Conservation (phyloP, 23 red algal genomes). For the Pyropia yezoensis region DNA sequence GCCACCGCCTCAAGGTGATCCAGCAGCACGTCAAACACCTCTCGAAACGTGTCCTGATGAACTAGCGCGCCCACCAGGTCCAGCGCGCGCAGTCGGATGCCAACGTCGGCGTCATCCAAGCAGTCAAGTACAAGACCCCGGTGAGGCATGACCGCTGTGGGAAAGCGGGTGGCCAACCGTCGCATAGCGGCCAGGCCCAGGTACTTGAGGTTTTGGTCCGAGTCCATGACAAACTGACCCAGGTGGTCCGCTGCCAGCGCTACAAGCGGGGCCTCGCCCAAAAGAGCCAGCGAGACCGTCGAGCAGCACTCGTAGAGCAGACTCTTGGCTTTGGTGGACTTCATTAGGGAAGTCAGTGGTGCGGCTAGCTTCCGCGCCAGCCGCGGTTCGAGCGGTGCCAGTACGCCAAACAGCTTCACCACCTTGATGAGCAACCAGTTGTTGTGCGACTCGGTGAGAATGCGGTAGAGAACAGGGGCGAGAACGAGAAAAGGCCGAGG, state of each 20-base stretch:
- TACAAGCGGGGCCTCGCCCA: conserved; percentile 42
- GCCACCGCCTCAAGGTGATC: conserved; percentile 32
- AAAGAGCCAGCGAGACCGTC: conserved; percentile 43
- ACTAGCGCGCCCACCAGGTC: conserved; percentile 60
- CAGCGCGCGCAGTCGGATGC: conserved; percentile 80
- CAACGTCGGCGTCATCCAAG: conserved; percentile 79
- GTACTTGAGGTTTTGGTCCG: conserved; percentile 95
- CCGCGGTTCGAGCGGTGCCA: conserved; percentile 67
- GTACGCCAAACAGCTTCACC: conserved; percentile 79
- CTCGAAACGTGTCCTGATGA: conserved; percentile 33
- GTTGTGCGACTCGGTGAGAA: conserved; percentile 59
- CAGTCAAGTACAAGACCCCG: conserved; percentile 67
- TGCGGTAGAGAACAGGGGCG: conserved; percentile 51
- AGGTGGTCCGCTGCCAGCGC: conserved; percentile 52
- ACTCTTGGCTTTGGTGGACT: conserved; percentile 77
- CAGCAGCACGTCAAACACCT: conserved; percentile 45
- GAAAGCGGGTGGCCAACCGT: conserved; percentile 29
- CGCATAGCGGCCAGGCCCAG: conserved; percentile 73
- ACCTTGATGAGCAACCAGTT: conserved; percentile 99
- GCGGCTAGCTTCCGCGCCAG: conserved; percentile 79
- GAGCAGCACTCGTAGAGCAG: conserved; percentile 92
- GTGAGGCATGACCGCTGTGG: conserved; percentile 50
- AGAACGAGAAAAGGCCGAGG: conserved; percentile 62
- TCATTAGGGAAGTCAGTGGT: conserved; percentile 61
- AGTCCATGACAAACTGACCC: conserved; percentile 63